Conservation (phyloP, 768 basidiomycete species). For the Cyclocybe aegerita region DNA sequence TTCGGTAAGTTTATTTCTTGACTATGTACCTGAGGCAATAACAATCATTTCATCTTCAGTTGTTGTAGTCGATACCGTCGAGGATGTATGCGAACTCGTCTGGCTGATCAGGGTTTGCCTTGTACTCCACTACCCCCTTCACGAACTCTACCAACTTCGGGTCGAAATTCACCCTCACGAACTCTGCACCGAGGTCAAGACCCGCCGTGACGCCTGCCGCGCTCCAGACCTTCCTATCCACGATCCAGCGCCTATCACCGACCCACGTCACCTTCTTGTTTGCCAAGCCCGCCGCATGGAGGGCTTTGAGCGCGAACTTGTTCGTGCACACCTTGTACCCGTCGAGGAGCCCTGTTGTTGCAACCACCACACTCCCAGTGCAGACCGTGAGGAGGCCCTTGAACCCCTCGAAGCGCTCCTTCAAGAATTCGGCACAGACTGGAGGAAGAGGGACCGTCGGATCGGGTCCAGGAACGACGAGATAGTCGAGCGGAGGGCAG, state of each 20-base stretch:
- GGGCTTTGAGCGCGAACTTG: conserved; percentile 11
- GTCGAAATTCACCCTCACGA: conserved; percentile 20
- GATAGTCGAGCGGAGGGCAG: conserved; percentile 23
- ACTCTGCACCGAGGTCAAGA: conserved; percentile 25
- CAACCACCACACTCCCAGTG: conserved; percentile 17
- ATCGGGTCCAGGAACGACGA: background rate
- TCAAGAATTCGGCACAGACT: no score
- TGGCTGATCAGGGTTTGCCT: conserved; percentile 19
- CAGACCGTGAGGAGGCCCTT: conserved; percentile 17
- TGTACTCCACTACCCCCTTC: conserved; percentile 18
- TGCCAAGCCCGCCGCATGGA: conserved; percentile 3
- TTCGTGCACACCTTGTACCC: conserved; percentile 17
- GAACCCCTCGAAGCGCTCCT: background rate
- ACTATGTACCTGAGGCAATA: no score
- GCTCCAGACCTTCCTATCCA: conserved; percentile 28
- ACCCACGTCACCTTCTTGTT: conserved; percentile 1
- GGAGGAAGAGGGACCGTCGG: no score
- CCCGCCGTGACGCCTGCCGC: conserved; percentile 24
- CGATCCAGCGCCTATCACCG: conserved; percentile 15
- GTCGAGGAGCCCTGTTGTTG: conserved; percentile 17
- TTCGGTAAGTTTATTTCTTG: no score
- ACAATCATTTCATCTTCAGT: no score
- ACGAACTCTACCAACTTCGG: conserved; percentile 16
- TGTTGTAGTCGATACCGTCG: conserved; percentile 14
- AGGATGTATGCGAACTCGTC: conserved; percentile 21